phyloP scores from a whole-genome alignment of 148 eudicot species.

The Cornus kousa region DNA sequence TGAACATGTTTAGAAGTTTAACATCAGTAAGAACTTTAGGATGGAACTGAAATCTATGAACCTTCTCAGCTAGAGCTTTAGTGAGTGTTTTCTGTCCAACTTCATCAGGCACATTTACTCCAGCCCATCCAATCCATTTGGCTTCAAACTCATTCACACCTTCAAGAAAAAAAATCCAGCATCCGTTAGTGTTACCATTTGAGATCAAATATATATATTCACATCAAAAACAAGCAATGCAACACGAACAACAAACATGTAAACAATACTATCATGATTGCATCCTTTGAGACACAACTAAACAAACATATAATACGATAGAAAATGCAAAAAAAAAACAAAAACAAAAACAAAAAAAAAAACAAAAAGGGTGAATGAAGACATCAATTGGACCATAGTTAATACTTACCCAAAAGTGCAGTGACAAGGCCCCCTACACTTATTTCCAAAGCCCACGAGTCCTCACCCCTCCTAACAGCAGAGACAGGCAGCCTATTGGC shows the following conservation, averaged over 20 bases:
- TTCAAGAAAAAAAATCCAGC: slow-evolving; percentile 22
- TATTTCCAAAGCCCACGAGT: slow-evolving; percentile 62
- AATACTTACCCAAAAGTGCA: slow-evolving; percentile 64
- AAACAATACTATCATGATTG: background rate
- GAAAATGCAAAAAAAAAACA: background rate
- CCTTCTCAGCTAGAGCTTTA: slow-evolving; percentile 75
- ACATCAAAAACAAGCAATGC: background rate
- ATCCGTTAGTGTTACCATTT: background rate
- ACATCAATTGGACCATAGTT: background rate
- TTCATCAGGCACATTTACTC: slow-evolving; percentile 77
- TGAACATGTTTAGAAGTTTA: background rate
- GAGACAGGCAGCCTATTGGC: slow-evolving; percentile 78
- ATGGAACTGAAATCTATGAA: slow-evolving; percentile 10
- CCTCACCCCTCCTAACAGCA: slow-evolving; percentile 51
- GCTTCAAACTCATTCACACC: slow-evolving; percentile 75
- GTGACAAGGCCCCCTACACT: slow-evolving; percentile 79
- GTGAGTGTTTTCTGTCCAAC: slow-evolving; percentile 61
- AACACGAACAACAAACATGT: background rate
- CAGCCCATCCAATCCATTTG: slow-evolving; percentile 93
- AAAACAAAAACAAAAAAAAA: no score
- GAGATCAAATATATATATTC: background rate
- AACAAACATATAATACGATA: background rate
- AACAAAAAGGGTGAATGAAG: background rate
- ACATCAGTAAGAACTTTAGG: background rate
- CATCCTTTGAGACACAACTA: background rate